These are phyloP conservation scores for Conidiobolus incongruus DNA, from an alignment of 371 early-diverging fungal species.

Conservation along the genomic window DNA sequence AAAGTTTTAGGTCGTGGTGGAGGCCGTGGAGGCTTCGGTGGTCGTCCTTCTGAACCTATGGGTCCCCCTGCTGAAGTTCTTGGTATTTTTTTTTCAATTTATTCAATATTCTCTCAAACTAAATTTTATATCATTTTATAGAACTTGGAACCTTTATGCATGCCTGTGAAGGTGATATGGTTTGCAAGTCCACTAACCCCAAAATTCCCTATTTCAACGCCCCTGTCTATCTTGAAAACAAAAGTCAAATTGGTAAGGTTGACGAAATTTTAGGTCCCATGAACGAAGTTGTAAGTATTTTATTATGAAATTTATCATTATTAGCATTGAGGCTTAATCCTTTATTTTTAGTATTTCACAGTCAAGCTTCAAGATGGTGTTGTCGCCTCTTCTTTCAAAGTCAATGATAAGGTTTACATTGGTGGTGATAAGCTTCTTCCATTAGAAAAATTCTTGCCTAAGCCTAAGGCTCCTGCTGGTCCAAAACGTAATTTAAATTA, in stretches of 20 bases:
- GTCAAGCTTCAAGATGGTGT: conserved; percentile 90
- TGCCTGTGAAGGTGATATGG: conserved; percentile 92
- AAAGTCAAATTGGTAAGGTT: conserved; percentile 97
- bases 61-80: conserved; percentile 2
- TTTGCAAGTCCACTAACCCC: conserved; percentile 72
- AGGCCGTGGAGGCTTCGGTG: not conserved
- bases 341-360: conserved; percentile 40
- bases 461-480: conserved; percentile 60
- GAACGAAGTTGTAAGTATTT: conserved; percentile 47
- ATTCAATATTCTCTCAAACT: conserved; percentile 4
- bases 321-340: not conserved
- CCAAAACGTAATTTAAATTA: conserved; percentile 5
- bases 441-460: conserved; percentile 89
- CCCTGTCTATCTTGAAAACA: conserved; percentile 89
- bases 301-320: not conserved
- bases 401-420: conserved; percentile 76
- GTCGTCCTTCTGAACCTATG: conserved; percentile 4
- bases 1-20: conserved; percentile 5
- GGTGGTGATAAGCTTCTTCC: conserved; percentile 85
- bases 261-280: conserved; percentile 98
- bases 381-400: conserved; percentile 76
- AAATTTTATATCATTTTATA: conserved; percentile 9
- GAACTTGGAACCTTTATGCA: conserved; percentile 88
- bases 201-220: conserved; percentile 99
- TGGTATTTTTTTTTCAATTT: not conserved